Conservation (phyloP, 139 green algal genomes). For the Trebouxia sp. region DNA sequence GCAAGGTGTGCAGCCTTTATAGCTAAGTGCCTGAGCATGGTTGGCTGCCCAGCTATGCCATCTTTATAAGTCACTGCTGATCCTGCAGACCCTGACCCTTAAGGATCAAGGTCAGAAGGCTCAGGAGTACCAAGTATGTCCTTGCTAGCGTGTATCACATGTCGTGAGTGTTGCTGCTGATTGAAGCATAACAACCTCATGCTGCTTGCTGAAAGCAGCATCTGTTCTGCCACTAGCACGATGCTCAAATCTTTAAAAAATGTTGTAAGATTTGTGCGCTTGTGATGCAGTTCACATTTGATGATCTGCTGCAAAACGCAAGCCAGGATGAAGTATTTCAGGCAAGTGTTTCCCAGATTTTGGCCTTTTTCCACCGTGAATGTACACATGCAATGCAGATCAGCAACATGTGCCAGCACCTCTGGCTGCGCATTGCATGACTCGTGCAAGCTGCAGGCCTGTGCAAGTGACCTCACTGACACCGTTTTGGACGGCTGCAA, state of each 20-base stretch:
- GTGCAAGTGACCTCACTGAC: conserved; percentile 34
- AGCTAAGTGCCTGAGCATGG: not conserved
- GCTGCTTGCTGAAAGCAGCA: not conserved
- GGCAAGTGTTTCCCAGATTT: not conserved
- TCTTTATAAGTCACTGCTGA: too few relatives aligned
- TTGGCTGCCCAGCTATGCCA: too few relatives aligned
- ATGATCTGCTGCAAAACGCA: conserved; percentile 11
- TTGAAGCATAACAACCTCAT: too few relatives aligned
- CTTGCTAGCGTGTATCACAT: too few relatives aligned
- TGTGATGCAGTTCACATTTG: conserved; percentile 25
- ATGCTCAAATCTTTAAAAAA: not conserved
- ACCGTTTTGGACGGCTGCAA: conserved; percentile 76
- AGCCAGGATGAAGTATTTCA: conserved; percentile 22
- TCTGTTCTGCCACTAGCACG: not conserved
- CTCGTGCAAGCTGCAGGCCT: conserved; percentile 62
- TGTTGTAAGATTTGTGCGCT: not conserved
- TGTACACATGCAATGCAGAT: not conserved
- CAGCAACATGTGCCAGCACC: not conserved
- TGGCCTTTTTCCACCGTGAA: not conserved
- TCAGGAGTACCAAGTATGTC: conserved; percentile 8
- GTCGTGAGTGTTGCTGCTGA: too few relatives aligned
- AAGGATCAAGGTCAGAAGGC: not conserved
- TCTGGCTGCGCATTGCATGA: not conserved
- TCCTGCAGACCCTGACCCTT: not conserved
- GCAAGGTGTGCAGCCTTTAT: not conserved